Base-by-base conservation (phyloP, 1,139 yeast species). In the Petasospora rhodanensis region DNA sequence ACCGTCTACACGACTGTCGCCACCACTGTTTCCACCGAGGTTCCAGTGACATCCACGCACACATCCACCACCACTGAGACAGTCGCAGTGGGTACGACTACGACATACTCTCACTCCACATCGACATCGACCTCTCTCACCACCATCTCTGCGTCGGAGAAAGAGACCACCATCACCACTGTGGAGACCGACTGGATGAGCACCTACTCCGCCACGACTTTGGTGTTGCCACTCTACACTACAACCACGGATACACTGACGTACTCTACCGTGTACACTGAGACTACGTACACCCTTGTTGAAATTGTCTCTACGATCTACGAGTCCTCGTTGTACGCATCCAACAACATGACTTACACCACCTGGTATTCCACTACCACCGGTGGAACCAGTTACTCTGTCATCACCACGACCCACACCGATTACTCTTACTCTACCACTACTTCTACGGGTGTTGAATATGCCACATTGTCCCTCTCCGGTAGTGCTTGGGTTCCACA, bases 401-500 rank as follows among this genome's bases (percentile, higher is more conserved):
- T 22, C 6, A 18, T 24, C 2, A 18, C 32, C 2, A 28, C 32
- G 4, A 31, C 37, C 12, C 14, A 15, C 5, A 27, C 34, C 2
- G 14, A 15, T 4, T 24, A 14, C n/a, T 35, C 38, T 2, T 36
- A 34, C 22, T 34, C 29, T 2, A 30, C 28, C 13, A 18, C 14
- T 9, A 42, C 43, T 2, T 9, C 14, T 6, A 37, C 42, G 3
- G 44, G 43, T 1, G 42, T 46, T 1, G 33, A 32, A 4, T 41
- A 26, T 21, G 31, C 35, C 5, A 35, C 48, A 1, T 40, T 45
- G 17, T 38, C 43, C 2, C 29, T 38, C 12, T 40, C 45, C 7
- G 30, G 38, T 12, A 31, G 34, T 7, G 15, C 42, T 3, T 46
- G 47, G 48, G 20, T 36, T 15, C 48, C 49, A 18, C 21, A 19